Base-by-base conservation (phyloP, 2,329 filamentous ascomycete species). In the Scleromitrula shiraiana region DNA sequence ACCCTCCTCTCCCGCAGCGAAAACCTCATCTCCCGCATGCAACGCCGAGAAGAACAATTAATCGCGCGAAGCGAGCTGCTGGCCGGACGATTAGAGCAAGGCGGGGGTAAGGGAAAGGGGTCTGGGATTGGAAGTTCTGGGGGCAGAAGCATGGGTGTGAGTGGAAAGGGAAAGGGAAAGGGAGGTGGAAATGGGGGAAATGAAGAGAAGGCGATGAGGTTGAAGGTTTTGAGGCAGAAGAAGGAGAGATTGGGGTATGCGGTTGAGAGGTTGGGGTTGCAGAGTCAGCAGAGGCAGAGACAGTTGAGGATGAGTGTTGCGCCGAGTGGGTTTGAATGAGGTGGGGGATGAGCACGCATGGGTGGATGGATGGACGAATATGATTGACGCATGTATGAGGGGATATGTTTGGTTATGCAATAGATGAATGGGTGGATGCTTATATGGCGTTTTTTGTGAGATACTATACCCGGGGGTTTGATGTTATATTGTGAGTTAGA, bases 281-380 rank as follows among this genome's bases (percentile, higher is more conserved):
- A 87, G 65, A 78, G 78, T 48, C 77, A 75, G 53, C 83, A 87
- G 67, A 69, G 76, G 62, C 77, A 86, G 65, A 74, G 83, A 57
- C 82, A 86, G 62, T 65, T 87, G 68, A 75, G 82, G 64, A 85
- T 82, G 76, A 85, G 81, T 64, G 82, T 85, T 77, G 81, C 80
- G 29, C 44, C 44, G 15, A 17, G 33, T n/a, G 17, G 33, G 33
- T 7, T 36, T 36, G 15, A 17, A 36, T 2, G n/a, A 17, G 17
- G 10, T 23, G 37, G 14, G 20, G 14, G 15, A 19, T 3, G 19
- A 7, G 22, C 4, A 7, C 5, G 19, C 3, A 14, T 10, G 36
- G 1, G 5, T 8, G 17, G 23, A 23, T 22, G 36, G 36, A 23
- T n/a, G n/a, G n/a, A n/a, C n/a, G 32, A 35, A 4, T n/a, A n/a